Base-by-base conservation (phyloP, 1,284 basidiomycete species). In the Porodaedalea pini region DNA sequence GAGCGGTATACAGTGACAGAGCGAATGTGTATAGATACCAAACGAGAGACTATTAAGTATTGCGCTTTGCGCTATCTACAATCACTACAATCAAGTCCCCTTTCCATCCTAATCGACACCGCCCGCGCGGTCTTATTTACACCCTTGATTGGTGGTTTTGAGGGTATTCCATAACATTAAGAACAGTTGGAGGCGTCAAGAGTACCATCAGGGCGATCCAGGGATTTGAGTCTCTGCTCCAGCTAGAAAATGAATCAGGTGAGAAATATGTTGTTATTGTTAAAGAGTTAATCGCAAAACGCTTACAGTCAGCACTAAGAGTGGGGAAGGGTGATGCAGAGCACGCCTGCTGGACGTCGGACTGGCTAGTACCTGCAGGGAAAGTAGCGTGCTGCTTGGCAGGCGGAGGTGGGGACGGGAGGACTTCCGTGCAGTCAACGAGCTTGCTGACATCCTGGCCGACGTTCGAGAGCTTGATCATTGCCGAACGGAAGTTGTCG, bases 391-490 rank as follows among this genome's bases (percentile, higher is more conserved):
- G 50, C 40, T 48, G 11, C 19, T 57, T 50, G 2, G n/a, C 29
- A 13, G 34, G 29, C 2, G 55, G 31, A 15, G 44, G 15, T 13
- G 56, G 43, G 7, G 19, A 25, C 21, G 59, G 56, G 45, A 63
- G 44, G 32, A 60, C 47, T 23, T 63, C 62, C 36, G 62, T 49
- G 57, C 62, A 63, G 51, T 63, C 62, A 40, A 62, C 45, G 32
- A 63, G 60, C 5, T 55, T 47, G n/a, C 23, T 53, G 8, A 29
- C 15, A 64, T 68, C 58, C 51, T 70, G 67, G 23, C 71, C 71
- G 62, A 71, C 62, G 50, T 68, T 55, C 8, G 68, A 51, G 50
- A 74, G 66, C 66, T 71, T 71, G 49, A 61, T 57, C 66, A 71
- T 68, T 19, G 68, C 69, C 19, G 62, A 43, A 7, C 13, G 23